Evolutionary conservation across 306 rosid species (phyloP).

Genomic region (Gastrolobium bilobum): DNA sequence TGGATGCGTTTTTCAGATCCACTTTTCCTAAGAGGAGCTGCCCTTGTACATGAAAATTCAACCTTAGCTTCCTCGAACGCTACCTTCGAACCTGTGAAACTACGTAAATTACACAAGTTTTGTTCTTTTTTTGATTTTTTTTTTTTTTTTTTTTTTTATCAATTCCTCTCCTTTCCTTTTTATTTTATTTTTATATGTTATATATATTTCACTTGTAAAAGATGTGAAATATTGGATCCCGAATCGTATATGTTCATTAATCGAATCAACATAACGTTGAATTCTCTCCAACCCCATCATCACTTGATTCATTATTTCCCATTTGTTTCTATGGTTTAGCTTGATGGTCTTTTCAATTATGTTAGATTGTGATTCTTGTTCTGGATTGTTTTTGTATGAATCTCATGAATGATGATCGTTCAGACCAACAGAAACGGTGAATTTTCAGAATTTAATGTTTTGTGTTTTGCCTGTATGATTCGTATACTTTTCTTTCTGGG

Average conservation of each 20-base stretch:
- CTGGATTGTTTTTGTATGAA: neutral
- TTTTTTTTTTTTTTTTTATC: neutral
- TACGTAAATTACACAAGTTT: constrained; percentile 55
- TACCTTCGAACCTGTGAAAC: constrained; percentile 1
- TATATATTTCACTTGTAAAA: constrained; percentile 49
- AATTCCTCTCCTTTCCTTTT: constrained; percentile 34
- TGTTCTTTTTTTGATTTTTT: neutral
- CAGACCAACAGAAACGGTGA: neutral
- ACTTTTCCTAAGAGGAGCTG: constrained; percentile 53
- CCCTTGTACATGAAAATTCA: constrained; percentile 50
- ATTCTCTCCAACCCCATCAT: neutral
- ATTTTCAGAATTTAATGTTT: neutral
- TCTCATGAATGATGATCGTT: neutral
- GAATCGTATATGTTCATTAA: constrained; percentile 48
- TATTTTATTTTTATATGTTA: neutral
- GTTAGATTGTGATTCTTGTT: constrained; percentile 5
- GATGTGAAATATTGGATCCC: constrained; percentile 60
- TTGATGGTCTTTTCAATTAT: neutral
- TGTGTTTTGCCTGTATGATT: neutral
- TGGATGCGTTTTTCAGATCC: constrained; percentile 59
- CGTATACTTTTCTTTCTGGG: neutral
- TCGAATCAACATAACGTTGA: constrained; percentile 50
- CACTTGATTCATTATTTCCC: neutral
- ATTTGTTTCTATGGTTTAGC: neutral
- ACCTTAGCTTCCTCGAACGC: constrained; percentile 25